Percentiles rank a stretch among this genome's conserved stretches.
Conservation (phyloP, 108 stramenopile species). For the Fragilariopsis cylindrus region DNA sequence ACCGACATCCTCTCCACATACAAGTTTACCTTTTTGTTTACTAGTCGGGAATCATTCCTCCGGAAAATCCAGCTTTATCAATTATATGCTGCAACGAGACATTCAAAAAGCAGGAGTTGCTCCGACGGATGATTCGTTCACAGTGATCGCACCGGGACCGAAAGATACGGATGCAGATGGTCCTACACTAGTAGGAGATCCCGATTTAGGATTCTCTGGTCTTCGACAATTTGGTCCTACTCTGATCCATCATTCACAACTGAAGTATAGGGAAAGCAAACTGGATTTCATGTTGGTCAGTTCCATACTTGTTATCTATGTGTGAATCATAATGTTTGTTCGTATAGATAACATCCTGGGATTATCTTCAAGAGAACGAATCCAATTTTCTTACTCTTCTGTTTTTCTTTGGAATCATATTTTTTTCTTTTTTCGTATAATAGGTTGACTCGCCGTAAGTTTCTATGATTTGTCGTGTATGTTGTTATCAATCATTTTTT, state of each 20-base stretch:
- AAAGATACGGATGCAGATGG: slow-evolving; percentile 73
- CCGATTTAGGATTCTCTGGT: slow-evolving; percentile 94
- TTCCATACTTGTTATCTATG: background rate
- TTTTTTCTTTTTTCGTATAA: background rate
- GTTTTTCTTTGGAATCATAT: background rate
- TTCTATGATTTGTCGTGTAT: background rate
- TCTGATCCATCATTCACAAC: slow-evolving; percentile 93
- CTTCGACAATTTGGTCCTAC: slow-evolving; percentile 94
- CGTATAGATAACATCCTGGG: background rate
- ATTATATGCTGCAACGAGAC: slow-evolving; percentile 86
- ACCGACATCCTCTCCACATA: slow-evolving; percentile 28
- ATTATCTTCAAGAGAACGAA: too few species aligned
- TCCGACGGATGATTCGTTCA: slow-evolving; percentile 99
- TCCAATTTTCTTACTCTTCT: too few species aligned
- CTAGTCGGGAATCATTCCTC: slow-evolving; percentile 96
- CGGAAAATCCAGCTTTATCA: slow-evolving; percentile 97
- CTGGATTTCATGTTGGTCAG: slow-evolving; percentile 41
- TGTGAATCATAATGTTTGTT: background rate
- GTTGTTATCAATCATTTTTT: background rate
- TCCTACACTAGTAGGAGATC: slow-evolving; percentile 88
- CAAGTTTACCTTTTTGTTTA: slow-evolving; percentile 91
- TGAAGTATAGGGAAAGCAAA: slow-evolving; percentile 76
- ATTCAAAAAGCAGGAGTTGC: slow-evolving; percentile 99
- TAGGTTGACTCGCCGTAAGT: slow-evolving; percentile 18
- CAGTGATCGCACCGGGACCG: slow-evolving; percentile 94